Evolutionary conservation across 2,329 filamentous ascomycete species (phyloP).

Genomic region (Myriosclerotinia duriaeana): DNA sequence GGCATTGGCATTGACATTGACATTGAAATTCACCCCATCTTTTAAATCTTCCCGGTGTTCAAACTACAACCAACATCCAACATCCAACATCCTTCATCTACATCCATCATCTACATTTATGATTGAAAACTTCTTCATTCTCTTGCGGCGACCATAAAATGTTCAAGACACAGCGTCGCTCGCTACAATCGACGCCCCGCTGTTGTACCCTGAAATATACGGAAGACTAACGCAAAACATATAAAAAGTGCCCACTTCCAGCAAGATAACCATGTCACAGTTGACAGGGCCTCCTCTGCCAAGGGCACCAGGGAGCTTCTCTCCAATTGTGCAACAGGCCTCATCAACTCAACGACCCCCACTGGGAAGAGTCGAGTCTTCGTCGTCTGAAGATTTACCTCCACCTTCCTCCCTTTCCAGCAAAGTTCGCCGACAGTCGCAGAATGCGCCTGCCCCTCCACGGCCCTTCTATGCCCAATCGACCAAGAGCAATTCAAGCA

Average conservation of each 20-base stretch:
- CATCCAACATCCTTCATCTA: background rate
- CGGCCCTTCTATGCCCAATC: constrained; percentile 51
- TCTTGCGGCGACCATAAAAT: constrained; percentile 9
- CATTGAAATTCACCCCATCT: background rate
- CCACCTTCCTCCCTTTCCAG: constrained; percentile 40
- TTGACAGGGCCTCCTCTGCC: constrained; percentile 31
- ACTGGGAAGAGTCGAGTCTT: constrained; percentile 49
- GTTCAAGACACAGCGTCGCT: constrained; percentile 15
- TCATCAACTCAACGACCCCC: constrained; percentile 41
- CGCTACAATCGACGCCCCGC: constrained; percentile 24
- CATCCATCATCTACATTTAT: background rate
- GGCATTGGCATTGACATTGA: too few relatives aligned
- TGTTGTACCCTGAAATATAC: constrained; percentile 21
- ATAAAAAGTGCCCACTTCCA: constrained; percentile 22
- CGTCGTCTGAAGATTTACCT: constrained; percentile 46
- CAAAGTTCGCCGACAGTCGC: constrained; percentile 48
- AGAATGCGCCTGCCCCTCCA: constrained; percentile 41
- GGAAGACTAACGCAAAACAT: constrained; percentile 23
- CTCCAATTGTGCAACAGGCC: constrained; percentile 39
- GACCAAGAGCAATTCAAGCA: constrained; percentile 50
- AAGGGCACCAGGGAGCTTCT: constrained; percentile 40
- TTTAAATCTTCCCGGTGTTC: background rate
- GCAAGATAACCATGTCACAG: constrained; percentile 32
- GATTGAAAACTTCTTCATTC: background rate
- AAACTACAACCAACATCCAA: background rate